Conservation (phyloP, 2,329 filamentous ascomycete genomes). For the Plectosphaerella plurivora region DNA sequence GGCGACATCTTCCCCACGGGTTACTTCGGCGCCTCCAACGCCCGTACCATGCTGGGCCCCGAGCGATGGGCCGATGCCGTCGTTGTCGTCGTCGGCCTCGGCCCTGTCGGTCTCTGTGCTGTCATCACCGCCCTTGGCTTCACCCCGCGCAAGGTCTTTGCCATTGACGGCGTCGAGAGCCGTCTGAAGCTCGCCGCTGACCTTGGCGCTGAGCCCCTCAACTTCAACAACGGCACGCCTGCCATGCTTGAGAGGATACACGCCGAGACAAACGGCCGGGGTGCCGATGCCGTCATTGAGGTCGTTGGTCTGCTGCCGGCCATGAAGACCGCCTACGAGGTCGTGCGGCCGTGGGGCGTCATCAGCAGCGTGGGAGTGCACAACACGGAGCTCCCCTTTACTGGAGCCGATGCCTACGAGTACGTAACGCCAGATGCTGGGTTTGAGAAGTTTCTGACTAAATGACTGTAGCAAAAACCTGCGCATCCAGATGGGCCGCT, state of each 20-base stretch:
- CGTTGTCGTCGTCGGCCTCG: conserved; percentile 79
- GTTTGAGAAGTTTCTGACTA: no score
- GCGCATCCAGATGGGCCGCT: conserved; percentile 70
- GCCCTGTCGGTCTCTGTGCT: conserved; percentile 80
- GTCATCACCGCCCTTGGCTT: conserved; percentile 72
- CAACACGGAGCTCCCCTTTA: conserved; percentile 68
- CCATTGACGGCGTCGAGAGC: conserved; percentile 72
- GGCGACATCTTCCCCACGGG: conserved; percentile 89
- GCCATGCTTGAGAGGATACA: conserved; percentile 65
- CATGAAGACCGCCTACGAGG: conserved; percentile 64
- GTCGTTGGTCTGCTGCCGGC: conserved; percentile 69
- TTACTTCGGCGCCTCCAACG: conserved; percentile 78
- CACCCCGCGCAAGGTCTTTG: conserved; percentile 70
- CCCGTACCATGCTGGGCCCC: conserved; percentile 58
- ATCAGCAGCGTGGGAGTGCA: conserved; percentile 76
- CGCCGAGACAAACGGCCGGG: conserved; percentile 72
- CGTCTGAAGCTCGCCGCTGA: conserved; percentile 68
- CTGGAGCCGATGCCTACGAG: conserved; percentile 58
- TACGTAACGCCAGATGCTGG: conserved; percentile 21
- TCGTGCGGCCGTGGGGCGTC: conserved; percentile 67
- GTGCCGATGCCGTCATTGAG: conserved; percentile 81
- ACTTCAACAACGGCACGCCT: conserved; percentile 41
- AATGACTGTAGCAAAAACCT: conserved; percentile 48
- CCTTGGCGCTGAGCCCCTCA: conserved; percentile 44
- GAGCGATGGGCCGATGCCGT: conserved; percentile 60